Conservation (phyloP, 306 rosid genomes). For the Fagus crenata region DNA sequence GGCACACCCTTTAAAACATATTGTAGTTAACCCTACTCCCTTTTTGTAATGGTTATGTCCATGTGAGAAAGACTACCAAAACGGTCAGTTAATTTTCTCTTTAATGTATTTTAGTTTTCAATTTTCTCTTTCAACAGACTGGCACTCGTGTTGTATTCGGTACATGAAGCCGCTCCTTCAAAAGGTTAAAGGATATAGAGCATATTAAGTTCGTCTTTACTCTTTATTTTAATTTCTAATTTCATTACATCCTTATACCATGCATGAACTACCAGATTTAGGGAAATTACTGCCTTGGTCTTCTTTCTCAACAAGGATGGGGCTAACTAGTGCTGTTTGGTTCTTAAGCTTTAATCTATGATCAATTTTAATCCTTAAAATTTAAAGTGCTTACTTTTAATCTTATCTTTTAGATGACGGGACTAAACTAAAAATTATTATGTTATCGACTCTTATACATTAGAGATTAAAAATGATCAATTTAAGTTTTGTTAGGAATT, state of each 20-base stretch:
- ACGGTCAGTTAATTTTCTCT: constrained; percentile 8
- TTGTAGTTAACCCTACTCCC: constrained; percentile 54
- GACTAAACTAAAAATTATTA: no score
- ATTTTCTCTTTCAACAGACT: constrained; percentile 7
- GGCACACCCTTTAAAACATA: constrained; percentile 61
- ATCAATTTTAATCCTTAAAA: no score
- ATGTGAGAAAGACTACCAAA: neutral
- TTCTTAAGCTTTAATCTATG: no score
- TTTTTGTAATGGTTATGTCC: constrained; percentile 12
- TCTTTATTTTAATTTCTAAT: neutral
- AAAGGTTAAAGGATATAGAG: neutral
- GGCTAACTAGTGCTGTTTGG: neutral
- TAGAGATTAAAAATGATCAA: no score
- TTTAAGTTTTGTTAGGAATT: no score
- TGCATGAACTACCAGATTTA: neutral
- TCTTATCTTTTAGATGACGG: no score
- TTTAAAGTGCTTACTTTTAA: no score
- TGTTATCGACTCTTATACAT: no score
- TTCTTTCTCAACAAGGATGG: neutral
- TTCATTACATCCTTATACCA: neutral
- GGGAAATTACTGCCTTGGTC: no score
- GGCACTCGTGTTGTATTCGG: constrained; percentile 4
- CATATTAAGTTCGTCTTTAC: no score
- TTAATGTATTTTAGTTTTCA: neutral
- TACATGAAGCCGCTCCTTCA: constrained; percentile 21